Evolutionary conservation across 441 rosid genomes (phyloP).

Genomic region (Caryocar brasiliense): DNA sequence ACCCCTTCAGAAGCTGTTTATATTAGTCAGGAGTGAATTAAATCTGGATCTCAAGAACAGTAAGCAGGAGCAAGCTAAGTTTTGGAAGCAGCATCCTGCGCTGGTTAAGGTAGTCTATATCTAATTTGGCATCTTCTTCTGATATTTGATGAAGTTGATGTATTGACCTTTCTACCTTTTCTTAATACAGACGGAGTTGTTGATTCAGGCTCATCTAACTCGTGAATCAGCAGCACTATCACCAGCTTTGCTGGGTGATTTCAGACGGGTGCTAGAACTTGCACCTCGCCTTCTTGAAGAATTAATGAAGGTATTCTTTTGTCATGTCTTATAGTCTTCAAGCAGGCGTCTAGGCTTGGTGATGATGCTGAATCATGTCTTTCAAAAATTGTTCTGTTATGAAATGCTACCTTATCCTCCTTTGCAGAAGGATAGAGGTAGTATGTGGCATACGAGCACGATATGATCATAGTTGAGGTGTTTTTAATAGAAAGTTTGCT

Average conservation of each 20-base stretch:
- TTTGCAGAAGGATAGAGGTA: too few relatives aligned
- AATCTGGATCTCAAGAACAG: constrained; percentile 89
- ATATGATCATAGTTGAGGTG: too few relatives aligned
- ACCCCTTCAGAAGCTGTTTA: constrained; percentile 91
- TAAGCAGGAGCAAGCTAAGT: constrained; percentile 99
- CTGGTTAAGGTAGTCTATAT: constrained; percentile 62
- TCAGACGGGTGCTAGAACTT: constrained; percentile 85
- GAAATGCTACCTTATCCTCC: background rate
- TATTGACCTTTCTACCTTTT: constrained; percentile 8
- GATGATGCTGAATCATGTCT: background rate
- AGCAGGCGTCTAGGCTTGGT: constrained; percentile 6
- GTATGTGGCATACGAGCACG: too few relatives aligned
- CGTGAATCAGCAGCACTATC: constrained; percentile 65
- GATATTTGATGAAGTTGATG: constrained; percentile 1
- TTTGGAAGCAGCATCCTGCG: constrained; percentile 98
- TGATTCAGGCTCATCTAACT: constrained; percentile 94
- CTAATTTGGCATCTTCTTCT: constrained; percentile 3
- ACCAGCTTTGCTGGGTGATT: constrained; percentile 71
- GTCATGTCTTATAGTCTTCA: background rate
- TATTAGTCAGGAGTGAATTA: constrained; percentile 93
- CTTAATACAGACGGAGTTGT: constrained; percentile 72
- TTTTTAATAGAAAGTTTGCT: too few relatives aligned
- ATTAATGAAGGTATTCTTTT: constrained; percentile 62
- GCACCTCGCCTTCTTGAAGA: constrained; percentile 97
- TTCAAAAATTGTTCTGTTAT: background rate